These are phyloP conservation scores for Colletotrichum spinosum DNA, from an alignment of 2,329 filamentous ascomycete genomes.

Conservation along the genomic window DNA sequence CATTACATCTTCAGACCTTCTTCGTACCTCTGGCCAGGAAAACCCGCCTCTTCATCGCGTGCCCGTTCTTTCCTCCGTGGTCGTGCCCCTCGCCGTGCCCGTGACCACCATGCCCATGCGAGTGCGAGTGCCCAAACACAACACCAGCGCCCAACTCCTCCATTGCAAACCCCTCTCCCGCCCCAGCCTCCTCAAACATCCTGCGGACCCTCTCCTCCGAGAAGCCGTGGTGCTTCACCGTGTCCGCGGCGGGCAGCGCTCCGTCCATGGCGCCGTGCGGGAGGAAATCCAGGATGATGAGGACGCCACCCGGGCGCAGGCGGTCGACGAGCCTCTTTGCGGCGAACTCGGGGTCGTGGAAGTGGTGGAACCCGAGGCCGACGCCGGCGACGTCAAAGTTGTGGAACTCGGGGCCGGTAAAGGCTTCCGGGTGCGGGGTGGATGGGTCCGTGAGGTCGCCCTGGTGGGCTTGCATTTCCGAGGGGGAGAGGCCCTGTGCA, in stretches of 20 bases:
- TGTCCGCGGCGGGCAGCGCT: conserved; percentile 50
- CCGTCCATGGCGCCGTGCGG: conserved; percentile 56
- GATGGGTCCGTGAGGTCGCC: conserved; percentile 66
- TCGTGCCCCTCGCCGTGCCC: conserved; percentile 25
- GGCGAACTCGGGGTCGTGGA: conserved; percentile 71
- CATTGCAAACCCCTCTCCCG: conserved; percentile 67
- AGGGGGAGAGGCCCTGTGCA: conserved; percentile 57
- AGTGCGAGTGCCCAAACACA: conserved; percentile 48
- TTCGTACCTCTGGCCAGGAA: conserved; percentile 44
- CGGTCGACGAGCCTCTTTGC: conserved; percentile 70
- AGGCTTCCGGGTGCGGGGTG: conserved; percentile 61
- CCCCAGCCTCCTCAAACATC: conserved; percentile 74
- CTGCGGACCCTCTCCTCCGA: conserved; percentile 66
- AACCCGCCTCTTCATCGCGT: conserved; percentile 55
- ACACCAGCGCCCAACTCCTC: conserved; percentile 63
- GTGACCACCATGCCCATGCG: conserved; percentile 26
- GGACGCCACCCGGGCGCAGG: conserved; percentile 72
- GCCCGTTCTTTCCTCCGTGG: conserved; percentile 46
- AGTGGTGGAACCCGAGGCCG: conserved; percentile 75
- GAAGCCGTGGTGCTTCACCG: conserved; percentile 76
- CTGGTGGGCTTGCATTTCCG: conserved; percentile 67
- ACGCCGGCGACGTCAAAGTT: conserved; percentile 77
- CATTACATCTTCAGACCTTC: background rate
- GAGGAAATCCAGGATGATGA: conserved; percentile 77
- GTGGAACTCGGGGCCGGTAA: conserved; percentile 72